Base-by-base conservation (phyloP, 352 stramenopile species). In the Plasmopara halstedii region DNA sequence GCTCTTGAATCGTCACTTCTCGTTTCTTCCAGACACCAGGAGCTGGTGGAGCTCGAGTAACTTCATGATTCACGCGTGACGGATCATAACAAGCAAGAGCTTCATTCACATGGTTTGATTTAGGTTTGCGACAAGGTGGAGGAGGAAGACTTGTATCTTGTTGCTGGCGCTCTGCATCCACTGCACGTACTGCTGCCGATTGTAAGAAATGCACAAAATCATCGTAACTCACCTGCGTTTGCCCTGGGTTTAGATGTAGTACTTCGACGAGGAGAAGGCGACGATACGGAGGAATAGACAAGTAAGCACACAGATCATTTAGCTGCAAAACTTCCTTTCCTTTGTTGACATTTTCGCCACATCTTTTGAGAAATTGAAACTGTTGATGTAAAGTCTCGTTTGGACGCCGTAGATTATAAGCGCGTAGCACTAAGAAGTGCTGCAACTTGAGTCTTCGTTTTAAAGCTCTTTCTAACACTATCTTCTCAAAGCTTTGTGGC, bases 1-100 rank as follows among this genome's bases (percentile, higher is more conserved):
- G 71, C 40, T 93, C 81, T 46, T 93, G 81, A 50, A 93, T 88
- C 22, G 81, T 89, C 23, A 88, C 73, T 58, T 93, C 79, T 19
- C 82, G 76, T 41, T 93, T 93, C 56, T 91, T 93, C 82, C 81
- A 93, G 6, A 90, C 64, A 4, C 78, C 81, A 6, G 78, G 75
- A 3, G 73, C 72, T 2, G 73, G 68, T 6, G 74, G 76, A 25
- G 68, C 65, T 26, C 48, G 62, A 13, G 60, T 46, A 19, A 83
- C 73, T 9, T 61, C 62, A 10, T 56, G 49, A 9, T 64, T 53
- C 20, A 70, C 61, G 8, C 59, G 64, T 27, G 69, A 63, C 6
- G 57, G 53, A 42, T 70, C 54, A 43, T 87, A 87, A 17, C 50
- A 52, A 19, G 79, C 62, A 6, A 88, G 50, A 11, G 42, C n/a